These are phyloP conservation scores for Actinomucor elegans DNA, from an alignment of 371 early-diverging fungal genomes.

Conservation along the genomic window DNA sequence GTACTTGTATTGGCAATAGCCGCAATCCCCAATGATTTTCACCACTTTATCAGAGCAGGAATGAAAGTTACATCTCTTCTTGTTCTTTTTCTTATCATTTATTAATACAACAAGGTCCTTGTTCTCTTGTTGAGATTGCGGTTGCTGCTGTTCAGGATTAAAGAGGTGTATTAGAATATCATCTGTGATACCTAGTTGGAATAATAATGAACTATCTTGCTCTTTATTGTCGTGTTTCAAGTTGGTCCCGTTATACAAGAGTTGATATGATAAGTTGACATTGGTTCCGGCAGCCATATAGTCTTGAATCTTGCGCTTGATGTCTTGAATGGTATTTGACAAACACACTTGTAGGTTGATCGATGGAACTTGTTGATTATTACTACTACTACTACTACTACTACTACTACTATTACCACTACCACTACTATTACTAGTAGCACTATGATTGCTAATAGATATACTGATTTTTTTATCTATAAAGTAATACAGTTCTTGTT, in stretches of 20 bases:
- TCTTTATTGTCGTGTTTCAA: too few relatives aligned
- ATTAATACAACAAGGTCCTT: too few relatives aligned
- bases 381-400: too few relatives aligned
- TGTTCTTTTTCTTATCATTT: slow-evolving; percentile 18
- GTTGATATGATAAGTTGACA: too few relatives aligned
- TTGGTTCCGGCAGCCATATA: too few relatives aligned
- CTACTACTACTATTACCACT: too few relatives aligned
- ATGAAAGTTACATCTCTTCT: slow-evolving; percentile 35
- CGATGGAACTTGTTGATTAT: too few relatives aligned
- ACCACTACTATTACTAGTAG: slow-evolving; percentile 80
- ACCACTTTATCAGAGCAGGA: slow-evolving; percentile 42
- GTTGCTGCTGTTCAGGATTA: too few relatives aligned
- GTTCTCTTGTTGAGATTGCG: too few relatives aligned
- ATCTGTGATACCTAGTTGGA: slow-evolving; percentile 9
- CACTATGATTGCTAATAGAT: slow-evolving; percentile 80
- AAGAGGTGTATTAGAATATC: too few relatives aligned
- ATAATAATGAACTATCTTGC: slow-evolving; percentile 7
- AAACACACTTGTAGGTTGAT: slow-evolving; percentile 91
- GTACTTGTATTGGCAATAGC: slow-evolving; percentile 49
- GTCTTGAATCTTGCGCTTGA: slow-evolving; percentile 94
- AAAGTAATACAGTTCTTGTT: slow-evolving; percentile 93
- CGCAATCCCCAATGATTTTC: slow-evolving; percentile 53
- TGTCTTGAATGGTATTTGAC: slow-evolving; percentile 87
- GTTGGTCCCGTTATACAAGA: too few relatives aligned
- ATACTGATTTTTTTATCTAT: slow-evolving; percentile 86